Conservation (phyloP, 345 rosid species). For the Syzygium jambos region DNA sequence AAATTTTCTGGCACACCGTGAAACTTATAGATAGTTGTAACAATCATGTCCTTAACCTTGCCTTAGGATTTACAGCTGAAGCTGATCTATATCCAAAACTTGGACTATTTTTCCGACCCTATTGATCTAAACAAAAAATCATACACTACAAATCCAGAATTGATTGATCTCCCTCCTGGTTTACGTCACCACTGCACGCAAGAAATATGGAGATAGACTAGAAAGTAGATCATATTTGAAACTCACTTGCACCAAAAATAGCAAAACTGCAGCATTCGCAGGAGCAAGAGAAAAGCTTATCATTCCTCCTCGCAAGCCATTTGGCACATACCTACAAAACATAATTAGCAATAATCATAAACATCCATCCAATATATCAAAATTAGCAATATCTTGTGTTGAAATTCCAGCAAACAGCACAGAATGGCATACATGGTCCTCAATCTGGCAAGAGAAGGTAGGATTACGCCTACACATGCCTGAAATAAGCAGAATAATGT, state of each 20-base stretch:
- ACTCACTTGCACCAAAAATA: conserved; percentile 51
- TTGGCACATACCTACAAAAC: conserved; percentile 70
- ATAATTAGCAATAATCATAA: not conserved
- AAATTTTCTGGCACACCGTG: not conserved
- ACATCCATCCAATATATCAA: not conserved
- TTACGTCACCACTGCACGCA: not conserved
- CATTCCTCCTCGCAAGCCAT: conserved; percentile 96
- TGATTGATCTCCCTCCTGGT: not conserved
- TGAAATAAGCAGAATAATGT: conserved; percentile 68
- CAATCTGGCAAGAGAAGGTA: conserved; percentile 85
- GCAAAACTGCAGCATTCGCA: conserved; percentile 62
- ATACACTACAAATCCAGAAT: not conserved
- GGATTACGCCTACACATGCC: conserved; percentile 54
- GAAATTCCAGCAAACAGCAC: not conserved
- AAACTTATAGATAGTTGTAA: not conserved
- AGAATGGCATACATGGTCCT: conserved; percentile 59
- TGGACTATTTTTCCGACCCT: not conserved
- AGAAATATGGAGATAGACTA: not conserved
- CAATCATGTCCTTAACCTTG: not conserved
- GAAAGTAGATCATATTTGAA: not conserved
- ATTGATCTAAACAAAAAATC: not conserved
- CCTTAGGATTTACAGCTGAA: not conserved
- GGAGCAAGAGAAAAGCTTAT: conserved; percentile 78
- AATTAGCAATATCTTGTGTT: not conserved
- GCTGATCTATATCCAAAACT: not conserved